Evolutionary conservation across 371 early-diverging fungal species (phyloP).

Genomic region (Circinella minor): DNA sequence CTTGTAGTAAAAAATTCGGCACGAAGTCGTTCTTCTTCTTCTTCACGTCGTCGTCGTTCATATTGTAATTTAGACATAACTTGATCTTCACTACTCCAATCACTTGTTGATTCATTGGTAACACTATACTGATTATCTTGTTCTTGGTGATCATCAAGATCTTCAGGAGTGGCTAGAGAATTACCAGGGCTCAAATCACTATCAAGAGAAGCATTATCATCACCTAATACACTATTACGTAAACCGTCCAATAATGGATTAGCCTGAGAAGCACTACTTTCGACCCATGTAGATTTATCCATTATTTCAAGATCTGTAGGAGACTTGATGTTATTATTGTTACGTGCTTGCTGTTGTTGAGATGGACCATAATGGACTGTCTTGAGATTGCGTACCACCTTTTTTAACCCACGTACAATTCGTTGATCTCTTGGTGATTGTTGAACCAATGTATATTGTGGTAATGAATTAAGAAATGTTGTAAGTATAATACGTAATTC

Average conservation of each 20-base stretch:
- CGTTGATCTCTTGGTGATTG: constrained; percentile 59
- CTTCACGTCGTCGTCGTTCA: constrained; percentile 36
- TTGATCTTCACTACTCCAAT: constrained; percentile 20
- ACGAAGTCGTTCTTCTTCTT: constrained; percentile 39
- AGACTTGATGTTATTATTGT: neutral
- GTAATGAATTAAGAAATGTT: constrained; percentile 46
- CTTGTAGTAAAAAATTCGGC: constrained; percentile 28
- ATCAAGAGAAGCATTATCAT: constrained; percentile 40
- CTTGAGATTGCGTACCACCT: constrained; percentile 53
- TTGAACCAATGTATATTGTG: constrained; percentile 49
- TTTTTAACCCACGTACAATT: constrained; percentile 59
- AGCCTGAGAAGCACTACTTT: neutral
- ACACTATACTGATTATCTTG: neutral
- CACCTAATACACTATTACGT: constrained; percentile 4
- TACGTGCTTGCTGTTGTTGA: neutral
- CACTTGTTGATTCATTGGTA: neutral
- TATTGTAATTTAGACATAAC: constrained; percentile 28
- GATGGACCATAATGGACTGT: constrained; percentile 36
- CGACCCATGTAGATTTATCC: constrained; percentile 2
- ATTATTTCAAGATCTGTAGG: neutral
- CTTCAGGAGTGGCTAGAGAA: constrained; percentile 8
- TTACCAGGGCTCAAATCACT: constrained; percentile 45
- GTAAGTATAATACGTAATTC: constrained; percentile 50
- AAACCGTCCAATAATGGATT: neutral
- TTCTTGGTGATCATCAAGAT: neutral